Evolutionary conservation across 768 basidiomycete genomes (phyloP).

Genomic region (Suillus occidentalis): DNA sequence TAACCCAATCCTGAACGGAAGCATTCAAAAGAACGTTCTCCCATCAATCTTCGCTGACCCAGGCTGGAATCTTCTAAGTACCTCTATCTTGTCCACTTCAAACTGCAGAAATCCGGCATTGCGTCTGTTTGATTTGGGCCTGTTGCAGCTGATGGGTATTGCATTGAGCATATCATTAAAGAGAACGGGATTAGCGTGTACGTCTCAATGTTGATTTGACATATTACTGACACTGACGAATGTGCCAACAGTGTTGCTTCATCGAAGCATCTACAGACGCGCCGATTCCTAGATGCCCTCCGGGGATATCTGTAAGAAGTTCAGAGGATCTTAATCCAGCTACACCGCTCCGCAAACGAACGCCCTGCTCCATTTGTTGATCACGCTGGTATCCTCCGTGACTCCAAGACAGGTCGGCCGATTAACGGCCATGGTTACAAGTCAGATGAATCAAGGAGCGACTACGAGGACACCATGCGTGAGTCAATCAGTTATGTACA

Average conservation of each 20-base stretch:
- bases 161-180: constrained; percentile 98
- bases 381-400: constrained; percentile 69
- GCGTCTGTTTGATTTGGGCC: constrained; percentile 91
- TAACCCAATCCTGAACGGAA: constrained; percentile 34
- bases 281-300: constrained; percentile 85
- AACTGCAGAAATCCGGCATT: constrained; percentile 97
- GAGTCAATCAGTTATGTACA: constrained; percentile 32
- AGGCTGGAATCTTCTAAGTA: constrained; percentile 78
- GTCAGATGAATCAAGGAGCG: constrained; percentile 42
- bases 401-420: constrained; percentile 73
- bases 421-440: constrained; percentile 49
- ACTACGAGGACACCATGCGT: too few species aligned
- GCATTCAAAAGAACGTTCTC: constrained; percentile 27
- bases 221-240: neutral
- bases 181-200: constrained; percentile 87
- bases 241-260: constrained; percentile 66
- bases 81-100: constrained; percentile 91
- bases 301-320: constrained; percentile 80
- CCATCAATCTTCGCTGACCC: constrained; percentile 81
- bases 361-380: constrained; percentile 79
- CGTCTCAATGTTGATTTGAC: constrained; percentile 21
- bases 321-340: constrained; percentile 74
- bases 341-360: constrained; percentile 85
- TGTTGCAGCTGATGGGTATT: constrained; percentile 92
- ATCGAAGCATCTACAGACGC: constrained; percentile 93